Conservation (phyloP, 139 green algal species). For the Ettlia oleoabundans region DNA sequence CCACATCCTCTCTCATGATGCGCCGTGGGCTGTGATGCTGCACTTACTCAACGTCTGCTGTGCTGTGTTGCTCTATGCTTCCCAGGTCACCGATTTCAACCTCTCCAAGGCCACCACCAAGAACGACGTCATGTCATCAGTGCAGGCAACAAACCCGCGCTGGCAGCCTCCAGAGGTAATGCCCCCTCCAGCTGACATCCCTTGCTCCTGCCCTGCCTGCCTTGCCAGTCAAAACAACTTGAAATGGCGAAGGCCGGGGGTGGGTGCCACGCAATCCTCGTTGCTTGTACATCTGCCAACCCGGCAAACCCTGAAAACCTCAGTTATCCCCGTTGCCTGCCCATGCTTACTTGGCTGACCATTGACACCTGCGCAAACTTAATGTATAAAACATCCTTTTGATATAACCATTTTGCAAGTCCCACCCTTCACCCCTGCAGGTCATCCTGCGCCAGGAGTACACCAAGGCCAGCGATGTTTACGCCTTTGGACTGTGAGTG, state of each 20-base stretch:
- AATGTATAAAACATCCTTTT: too few species aligned
- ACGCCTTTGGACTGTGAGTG: constrained; percentile 20
- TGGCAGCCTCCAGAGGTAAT: constrained; percentile 67
- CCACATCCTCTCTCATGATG: not conserved
- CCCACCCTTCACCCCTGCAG: not conserved
- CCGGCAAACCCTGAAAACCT: too few species aligned
- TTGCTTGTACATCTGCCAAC: too few species aligned
- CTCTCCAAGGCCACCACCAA: constrained; percentile 46
- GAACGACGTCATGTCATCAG: constrained; percentile 32
- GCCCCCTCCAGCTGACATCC: not conserved
- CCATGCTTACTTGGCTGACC: too few species aligned
- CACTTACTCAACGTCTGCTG: not conserved
- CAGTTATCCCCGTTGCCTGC: too few species aligned
- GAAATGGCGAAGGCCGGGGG: too few species aligned
- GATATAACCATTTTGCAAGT: too few species aligned
- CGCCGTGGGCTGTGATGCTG: too few species aligned
- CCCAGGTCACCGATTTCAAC: constrained; percentile 69
- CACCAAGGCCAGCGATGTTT: constrained; percentile 54
- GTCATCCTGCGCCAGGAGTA: constrained; percentile 42
- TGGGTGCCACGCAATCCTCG: too few species aligned
- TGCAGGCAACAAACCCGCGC: constrained; percentile 63
- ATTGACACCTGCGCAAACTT: too few species aligned
- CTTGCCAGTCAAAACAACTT: too few species aligned
- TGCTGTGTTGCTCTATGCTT: too few species aligned
- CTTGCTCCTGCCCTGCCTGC: not conserved